Evolutionary conservation across 495 filamentous ascomycete genomes (phyloP).

Genomic region (Trichoderma orchidacearum): DNA sequence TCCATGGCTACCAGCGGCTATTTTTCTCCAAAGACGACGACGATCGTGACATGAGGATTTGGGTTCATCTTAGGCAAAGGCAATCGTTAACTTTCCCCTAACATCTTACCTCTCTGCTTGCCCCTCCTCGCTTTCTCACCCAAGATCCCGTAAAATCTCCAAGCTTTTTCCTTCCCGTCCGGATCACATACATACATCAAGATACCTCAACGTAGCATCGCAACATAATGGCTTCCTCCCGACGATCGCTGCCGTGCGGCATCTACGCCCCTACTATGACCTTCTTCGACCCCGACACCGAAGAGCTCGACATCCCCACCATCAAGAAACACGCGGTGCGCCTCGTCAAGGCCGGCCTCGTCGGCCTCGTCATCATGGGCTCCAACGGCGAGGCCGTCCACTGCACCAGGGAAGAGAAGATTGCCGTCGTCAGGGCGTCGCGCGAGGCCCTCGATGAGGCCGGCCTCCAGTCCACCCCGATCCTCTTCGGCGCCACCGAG

Average conservation of each 20-base stretch:
- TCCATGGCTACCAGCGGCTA: background rate
- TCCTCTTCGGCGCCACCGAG: conserved; percentile 71
- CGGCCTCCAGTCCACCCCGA: conserved; percentile 59
- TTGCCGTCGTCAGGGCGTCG: conserved; percentile 62
- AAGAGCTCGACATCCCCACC: conserved; percentile 68
- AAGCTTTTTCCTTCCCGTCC: conserved; percentile 2
- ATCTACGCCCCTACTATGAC: conserved; percentile 87
- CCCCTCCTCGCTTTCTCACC: conserved; percentile 6
- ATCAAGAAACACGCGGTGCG: conserved; percentile 71
- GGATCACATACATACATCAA: background rate
- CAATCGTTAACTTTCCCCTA: conserved; percentile 6
- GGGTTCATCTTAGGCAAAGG: conserved; percentile 9
- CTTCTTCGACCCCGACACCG: conserved; percentile 70
- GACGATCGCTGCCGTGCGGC: conserved; percentile 65
- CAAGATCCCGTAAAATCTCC: conserved; percentile 5
- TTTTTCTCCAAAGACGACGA: background rate
- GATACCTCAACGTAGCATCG: background rate
- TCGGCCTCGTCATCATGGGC: conserved; percentile 76
- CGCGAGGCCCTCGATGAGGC: conserved; percentile 73
- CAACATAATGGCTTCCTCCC: conserved; percentile 25
- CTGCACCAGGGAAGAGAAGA: conserved; percentile 60
- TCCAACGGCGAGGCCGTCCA: conserved; percentile 86
- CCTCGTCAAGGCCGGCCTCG: conserved; percentile 68
- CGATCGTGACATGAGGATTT: background rate
- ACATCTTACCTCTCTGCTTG: conserved; percentile 5